These are phyloP conservation scores for Hypoxylon sp. DNA, from an alignment of 2,329 filamentous ascomycete species.

Conservation along the genomic window DNA sequence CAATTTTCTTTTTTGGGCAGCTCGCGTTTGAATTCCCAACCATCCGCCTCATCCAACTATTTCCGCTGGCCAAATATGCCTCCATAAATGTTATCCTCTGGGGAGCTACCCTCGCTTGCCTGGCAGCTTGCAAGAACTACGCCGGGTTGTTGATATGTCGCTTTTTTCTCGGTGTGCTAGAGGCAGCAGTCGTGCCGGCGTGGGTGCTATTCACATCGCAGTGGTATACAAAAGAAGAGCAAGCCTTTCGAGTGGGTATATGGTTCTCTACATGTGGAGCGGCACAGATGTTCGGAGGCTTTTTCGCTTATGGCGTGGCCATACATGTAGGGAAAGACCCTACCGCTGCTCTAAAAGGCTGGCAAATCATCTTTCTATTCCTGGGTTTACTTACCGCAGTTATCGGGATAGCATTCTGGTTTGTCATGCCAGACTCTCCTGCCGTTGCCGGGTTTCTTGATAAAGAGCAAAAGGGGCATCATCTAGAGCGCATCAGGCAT, in stretches of 20 bases:
- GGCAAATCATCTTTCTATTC: conserved; percentile 51
- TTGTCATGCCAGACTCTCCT: conserved; percentile 49
- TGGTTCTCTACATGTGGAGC: conserved; percentile 43
- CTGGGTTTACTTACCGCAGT: conserved; percentile 42
- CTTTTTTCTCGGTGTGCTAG: conserved; percentile 42
- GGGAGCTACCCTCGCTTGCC: conserved; percentile 41
- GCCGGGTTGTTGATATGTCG: conserved; percentile 38
- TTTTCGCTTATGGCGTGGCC: conserved; percentile 47
- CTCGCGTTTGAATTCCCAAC: conserved; percentile 51
- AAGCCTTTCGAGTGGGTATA: conserved; percentile 40
- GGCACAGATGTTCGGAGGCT: conserved; percentile 50
- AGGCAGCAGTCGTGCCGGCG: conserved; percentile 41
- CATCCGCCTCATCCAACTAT: conserved; percentile 49
- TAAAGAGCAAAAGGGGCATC: conserved; percentile 44
- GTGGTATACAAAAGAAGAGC: conserved; percentile 43
- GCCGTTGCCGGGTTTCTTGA: conserved; percentile 46
- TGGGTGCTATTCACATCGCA: conserved; percentile 46
- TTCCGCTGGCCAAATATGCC: conserved; percentile 51
- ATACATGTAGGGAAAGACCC: conserved; percentile 43
- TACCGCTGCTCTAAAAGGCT: conserved; percentile 43
- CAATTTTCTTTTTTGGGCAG: conserved; percentile 49
- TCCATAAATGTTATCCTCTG: conserved; percentile 49
- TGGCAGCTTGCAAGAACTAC: conserved; percentile 35
- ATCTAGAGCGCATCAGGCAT: conserved; percentile 47
- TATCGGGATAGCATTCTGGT: conserved; percentile 49